Base-by-base conservation (phyloP, 2,329 filamentous ascomycete genomes). In the Nigrospora oryzae region DNA sequence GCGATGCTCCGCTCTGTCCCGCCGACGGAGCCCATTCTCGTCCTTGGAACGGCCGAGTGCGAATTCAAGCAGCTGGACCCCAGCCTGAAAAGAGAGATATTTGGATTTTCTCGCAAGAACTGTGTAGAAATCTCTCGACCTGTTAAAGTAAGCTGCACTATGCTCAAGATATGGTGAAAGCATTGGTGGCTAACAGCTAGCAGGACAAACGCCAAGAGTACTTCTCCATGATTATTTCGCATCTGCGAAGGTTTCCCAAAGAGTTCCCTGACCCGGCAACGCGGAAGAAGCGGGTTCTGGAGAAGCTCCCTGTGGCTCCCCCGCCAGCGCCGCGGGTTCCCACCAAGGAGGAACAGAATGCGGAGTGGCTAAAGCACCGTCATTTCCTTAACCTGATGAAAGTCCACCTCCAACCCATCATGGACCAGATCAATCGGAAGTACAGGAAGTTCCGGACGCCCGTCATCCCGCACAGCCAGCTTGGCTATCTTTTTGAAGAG, bases 361-460 rank as follows among this genome's bases (percentile, higher is more conserved):
- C 77, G 3, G 81, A 91, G 61, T 86, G 85, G 64, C 86, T 89
- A 64, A 79, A 80, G 50, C 94, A 98, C 58, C 83, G 88, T 40
- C 82, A 91, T 51, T 79, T 84, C 11, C 74, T 97, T 44, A 96
- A 97, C 61, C 71, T 84, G 47, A 71, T 98, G 52, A 98, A 97
- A 69, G 82, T 95, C 35, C 74, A 84, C 43, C 81, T 98, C 44
- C 90, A 96, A 63, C 89, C 88, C 2, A 88, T 97, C 53, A 96
- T 98, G 89, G 91, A 98, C 54, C 89, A 96, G 65, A 88, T 98
- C 60, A 93, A 95, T 63, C 74, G 76, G 49, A 89, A 86, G 60
- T 95, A 95, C 67, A 87, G 84, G 60, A 89, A 89, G 53, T 97
- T 97, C 66, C 79, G 89, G 49, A 81, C 82, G 45, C 84, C 88